Evolutionary conservation across 2,329 filamentous ascomycete species (phyloP), one percentile per base, ranked within the genome.

Genomic region (Verticillium dahliae): DNA sequence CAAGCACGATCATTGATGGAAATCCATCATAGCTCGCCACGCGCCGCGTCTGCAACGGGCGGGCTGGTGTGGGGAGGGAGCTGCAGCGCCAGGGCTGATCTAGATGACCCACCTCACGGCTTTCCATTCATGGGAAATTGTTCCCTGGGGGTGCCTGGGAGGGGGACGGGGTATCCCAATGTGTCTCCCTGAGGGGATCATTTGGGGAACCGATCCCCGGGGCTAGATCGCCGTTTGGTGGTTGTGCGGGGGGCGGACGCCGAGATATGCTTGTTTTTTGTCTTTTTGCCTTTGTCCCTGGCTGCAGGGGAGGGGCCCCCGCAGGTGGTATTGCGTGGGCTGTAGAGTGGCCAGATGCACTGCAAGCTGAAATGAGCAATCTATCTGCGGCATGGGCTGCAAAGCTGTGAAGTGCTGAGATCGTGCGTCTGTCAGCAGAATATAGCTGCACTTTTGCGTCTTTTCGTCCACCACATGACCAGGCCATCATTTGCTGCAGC

Each of bases 1-100:
- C 57, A 58, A 58, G 57, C 50, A 5, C 6, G 14, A 33, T 50
- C 38, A 58, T 58, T 58, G 57, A 58, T 58, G 57, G 57, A 58
- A 58, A 50, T 33, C 45, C 10, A 22, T 15, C 13, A 37, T 22
- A 6, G 6, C 15, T 41, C 14, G 27, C 27, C n/a, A 35, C 56
- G 11, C 35, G 27, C 50, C 22, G 50, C 27, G 3, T 27, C 4
- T 27, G 27, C 27, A 55, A 55, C 18, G n/a, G 1, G 50, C 31
- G 55, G n/a, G 50, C 31, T 33, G n/a, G 22, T 57, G 55, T 57
- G 55, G 55, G 55, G 55, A 14, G 27, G 4, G 27, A 18, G 15
- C 14, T 18, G 4, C 33, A 41, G 22, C 57, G 57, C 22, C 37
- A 31, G 22, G 39, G 57, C 34, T 27, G 35, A 37, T 13, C 57